phyloP scores from a whole-genome alignment of 768 basidiomycete genomes.

The Melanogaster broomeanus region DNA sequence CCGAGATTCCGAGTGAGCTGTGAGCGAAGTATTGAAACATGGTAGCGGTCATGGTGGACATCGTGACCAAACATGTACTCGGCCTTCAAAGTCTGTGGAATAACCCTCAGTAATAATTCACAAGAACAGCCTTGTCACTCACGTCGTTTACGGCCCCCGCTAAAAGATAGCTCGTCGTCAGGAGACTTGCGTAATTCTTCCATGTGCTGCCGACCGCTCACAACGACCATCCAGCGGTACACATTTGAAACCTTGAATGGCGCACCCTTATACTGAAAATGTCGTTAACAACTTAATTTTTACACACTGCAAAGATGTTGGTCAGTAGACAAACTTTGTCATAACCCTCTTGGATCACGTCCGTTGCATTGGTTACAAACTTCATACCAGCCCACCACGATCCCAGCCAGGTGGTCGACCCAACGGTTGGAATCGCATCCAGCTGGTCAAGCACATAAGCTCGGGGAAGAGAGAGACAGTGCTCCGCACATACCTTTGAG shows the following conservation, averaged over 20 bases:
- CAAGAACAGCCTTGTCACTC: not conserved
- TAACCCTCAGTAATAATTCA: not conserved
- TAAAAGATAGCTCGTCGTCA: constrained; percentile 39
- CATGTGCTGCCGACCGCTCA: constrained; percentile 29
- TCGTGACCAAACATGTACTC: constrained; percentile 39
- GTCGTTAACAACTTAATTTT: too few relatives aligned
- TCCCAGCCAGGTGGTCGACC: too few relatives aligned
- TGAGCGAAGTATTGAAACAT: constrained; percentile 27
- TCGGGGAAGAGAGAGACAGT: too few relatives aligned
- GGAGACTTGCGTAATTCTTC: constrained; percentile 43
- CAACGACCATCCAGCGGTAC: constrained; percentile 40
- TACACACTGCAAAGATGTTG: not conserved
- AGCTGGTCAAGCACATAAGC: too few relatives aligned
- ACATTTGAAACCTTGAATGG: constrained; percentile 30
- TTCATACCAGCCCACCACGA: too few relatives aligned
- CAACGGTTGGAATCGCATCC: too few relatives aligned
- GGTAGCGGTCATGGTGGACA: constrained; percentile 28
- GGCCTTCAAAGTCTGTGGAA: constrained; percentile 38
- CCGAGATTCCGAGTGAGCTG: constrained; percentile 41
- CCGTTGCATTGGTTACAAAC: constrained; percentile 7
- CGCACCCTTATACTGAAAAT: constrained; percentile 22
- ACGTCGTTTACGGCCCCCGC: constrained; percentile 36
- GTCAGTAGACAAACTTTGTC: constrained; percentile 20
- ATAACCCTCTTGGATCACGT: constrained; percentile 34
- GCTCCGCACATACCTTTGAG: too few relatives aligned